Evolutionary conservation across 495 filamentous ascomycete species (phyloP), one percentile per base, ranked within the genome.

Genomic region (Pyrenula aspistea): DNA sequence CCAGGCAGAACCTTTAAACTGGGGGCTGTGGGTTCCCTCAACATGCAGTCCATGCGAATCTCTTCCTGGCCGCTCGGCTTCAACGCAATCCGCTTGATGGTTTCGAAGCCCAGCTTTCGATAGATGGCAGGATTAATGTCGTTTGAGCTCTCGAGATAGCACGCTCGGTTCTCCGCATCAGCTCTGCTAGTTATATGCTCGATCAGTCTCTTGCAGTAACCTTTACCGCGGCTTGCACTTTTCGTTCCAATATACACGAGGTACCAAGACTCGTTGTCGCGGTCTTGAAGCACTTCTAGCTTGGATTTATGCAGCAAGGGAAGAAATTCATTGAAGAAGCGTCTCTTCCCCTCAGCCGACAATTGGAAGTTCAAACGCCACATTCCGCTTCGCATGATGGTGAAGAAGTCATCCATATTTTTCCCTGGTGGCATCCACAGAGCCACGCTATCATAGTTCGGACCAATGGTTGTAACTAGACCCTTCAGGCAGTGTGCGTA

Each of bases 381-480:
- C 73, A 88, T 77, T 55, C 87, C 86, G 61, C 76, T 82, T 57
- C 85, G 82, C 58, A 89, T 65, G 64, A 83, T 75, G 62, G 87
- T 89, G 68, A 76, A 74, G 70, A 74, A 77, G 67, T 83, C 81
- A 71, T 90, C 87, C 71, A 87, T 83, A 64, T 84, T 81, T 58
- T 79, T 73, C 51, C 84, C 84, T 3, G 88, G 88, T 12, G 86
- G 86, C 77, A 90, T 81, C 87, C 87, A 92, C 42, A 92, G 74
- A 57, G 85, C 86, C 55, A 91, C 84, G 56, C 77, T 80, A 63
- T 86, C 88, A 66, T 84, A 88, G 60, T 89, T 77, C 50, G 82
- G 78, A 2, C 88, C 88, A 62, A 85, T 80, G 21, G 82, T 82
- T 22, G 84, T 83, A 48, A 83, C 88, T 49, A 89, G 60, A 21